Base-by-base conservation (phyloP, 805 yeast species). In the Candida coquimbonensis region DNA sequence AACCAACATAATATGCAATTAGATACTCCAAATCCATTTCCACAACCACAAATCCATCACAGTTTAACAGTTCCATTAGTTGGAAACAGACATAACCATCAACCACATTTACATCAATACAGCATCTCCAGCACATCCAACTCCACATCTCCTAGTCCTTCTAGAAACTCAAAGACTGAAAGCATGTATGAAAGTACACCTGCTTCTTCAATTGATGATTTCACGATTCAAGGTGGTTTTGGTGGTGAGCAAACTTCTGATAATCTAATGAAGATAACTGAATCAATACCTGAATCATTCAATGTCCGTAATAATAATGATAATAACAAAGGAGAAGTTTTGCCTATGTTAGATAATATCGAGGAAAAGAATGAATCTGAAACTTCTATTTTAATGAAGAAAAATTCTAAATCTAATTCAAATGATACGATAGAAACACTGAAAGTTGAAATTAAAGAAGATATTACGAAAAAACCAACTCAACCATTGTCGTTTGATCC, bases 151-250 rank as follows among this genome's bases (percentile, higher is more conserved):
- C 63, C 61, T 26, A 52, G 57, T 9, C 59, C 62, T 17, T 58
- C 61, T 2, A 44, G 63, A 37, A 45, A 54, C 3, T 58, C 63
- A 1, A 49, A 60, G 42, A 48, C 60, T 35, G 53, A 55, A 5
- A 53, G 57, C 40, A 45, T 48, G 12, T 46, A 49, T 43, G 63
- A 59, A 21, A 54, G 54, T 24, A 56, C 63, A 7, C 63, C 63
- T 7, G 54, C 63, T 17, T 58, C 62, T 1, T 58, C 62, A 9
- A 52, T 58, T 24, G 63, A 59, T 39, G 63, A 59, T 37, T 43
- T 59, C 5, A 50, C 54, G 9, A 4, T 33, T 25, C 45, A 36
- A 12, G 17, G 35, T 1, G 36, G 51, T n/a, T 47, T 43, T 32
- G 9, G 7, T 12, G 31, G 14, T 32, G 16, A 32, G 7, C 9